Percentiles rank a stretch among this genome's conserved stretches.
Conservation (phyloP, 176 grass and related monocot genomes). For the Themeda triandra region DNA sequence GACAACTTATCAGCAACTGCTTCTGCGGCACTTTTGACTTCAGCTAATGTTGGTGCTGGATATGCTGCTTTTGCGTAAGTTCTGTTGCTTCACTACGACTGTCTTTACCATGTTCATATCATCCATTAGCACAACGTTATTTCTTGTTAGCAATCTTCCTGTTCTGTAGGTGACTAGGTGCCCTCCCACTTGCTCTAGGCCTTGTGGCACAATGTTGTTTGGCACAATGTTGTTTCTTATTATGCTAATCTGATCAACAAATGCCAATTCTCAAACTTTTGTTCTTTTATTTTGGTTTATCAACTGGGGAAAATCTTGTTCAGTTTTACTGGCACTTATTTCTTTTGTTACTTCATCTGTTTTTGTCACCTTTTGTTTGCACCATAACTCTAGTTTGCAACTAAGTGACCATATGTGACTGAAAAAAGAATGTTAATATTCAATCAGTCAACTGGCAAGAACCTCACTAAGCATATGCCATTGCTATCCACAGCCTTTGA, state of each 20-base stretch:
- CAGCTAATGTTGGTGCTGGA: constrained; percentile 79
- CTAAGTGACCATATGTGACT: not conserved
- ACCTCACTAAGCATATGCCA: not conserved
- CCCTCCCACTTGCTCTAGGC: not conserved
- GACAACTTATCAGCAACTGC: constrained; percentile 48
- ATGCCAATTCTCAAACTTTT: not conserved
- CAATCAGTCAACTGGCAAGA: not conserved
- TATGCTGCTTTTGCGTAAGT: constrained; percentile 97
- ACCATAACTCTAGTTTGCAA: not conserved
- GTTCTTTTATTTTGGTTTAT: not conserved
- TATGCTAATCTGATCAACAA: not conserved
- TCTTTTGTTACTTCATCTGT: not conserved
- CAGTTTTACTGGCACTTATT: not conserved
- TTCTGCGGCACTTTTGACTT: constrained; percentile 48
- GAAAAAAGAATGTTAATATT: not conserved
- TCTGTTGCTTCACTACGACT: constrained; percentile 13
- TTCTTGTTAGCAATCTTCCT: not conserved
- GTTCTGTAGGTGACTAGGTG: not conserved
- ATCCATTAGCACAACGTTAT: not conserved
- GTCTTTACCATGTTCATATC: not conserved
- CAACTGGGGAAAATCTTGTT: not conserved
- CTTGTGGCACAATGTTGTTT: not conserved
- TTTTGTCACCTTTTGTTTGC: not conserved
- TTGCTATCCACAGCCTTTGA: not conserved
- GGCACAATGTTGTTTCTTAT: not conserved